A percentile compares a stretch with the other conserved stretches of the same genome.
Evolutionary conservation across 371 early-diverging fungal genomes (phyloP).

Genomic region (Parasitella parasitica): DNA sequence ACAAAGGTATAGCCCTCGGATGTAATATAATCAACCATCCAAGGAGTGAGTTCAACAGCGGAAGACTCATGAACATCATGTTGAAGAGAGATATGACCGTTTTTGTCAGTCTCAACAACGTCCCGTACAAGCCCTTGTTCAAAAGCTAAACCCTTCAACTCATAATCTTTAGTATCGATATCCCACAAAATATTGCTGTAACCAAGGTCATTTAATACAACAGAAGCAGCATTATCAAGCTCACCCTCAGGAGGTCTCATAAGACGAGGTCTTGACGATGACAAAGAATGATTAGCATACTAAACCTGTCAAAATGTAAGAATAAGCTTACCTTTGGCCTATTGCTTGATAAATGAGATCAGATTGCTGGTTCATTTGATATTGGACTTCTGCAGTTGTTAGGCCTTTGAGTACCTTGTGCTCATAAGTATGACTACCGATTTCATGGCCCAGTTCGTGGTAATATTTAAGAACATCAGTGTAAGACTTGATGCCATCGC

Average conservation of each 20-base stretch:
- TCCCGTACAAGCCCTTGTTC: conserved; percentile 13
- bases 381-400: background rate
- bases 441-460: conserved; percentile 21
- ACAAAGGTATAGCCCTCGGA: conserved; percentile 30
- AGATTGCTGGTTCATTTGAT: conserved; percentile 20
- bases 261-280: conserved; percentile 10
- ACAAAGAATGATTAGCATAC: background rate
- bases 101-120: conserved; percentile 4
- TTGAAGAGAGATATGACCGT: conserved; percentile 40
- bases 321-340: conserved; percentile 4
- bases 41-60: conserved; percentile 32
- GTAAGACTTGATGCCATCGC: conserved; percentile 18
- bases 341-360: conserved; percentile 21
- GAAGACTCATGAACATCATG: conserved; percentile 39
- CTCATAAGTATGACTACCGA: conserved; percentile 29
- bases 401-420: conserved; percentile 10
- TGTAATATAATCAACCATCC: conserved; percentile 30
- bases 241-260: conserved; percentile 57
- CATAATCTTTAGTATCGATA: conserved; percentile 55
- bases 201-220: conserved; percentile 39
- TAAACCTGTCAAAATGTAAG: background rate
- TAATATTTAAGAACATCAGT: conserved; percentile 16
- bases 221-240: conserved; percentile 25
- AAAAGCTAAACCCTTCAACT: conserved; percentile 4
- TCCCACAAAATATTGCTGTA: conserved; percentile 54